phyloP scores from a whole-genome alignment of 805 yeast species.

The Lachancea dasiensis region DNA sequence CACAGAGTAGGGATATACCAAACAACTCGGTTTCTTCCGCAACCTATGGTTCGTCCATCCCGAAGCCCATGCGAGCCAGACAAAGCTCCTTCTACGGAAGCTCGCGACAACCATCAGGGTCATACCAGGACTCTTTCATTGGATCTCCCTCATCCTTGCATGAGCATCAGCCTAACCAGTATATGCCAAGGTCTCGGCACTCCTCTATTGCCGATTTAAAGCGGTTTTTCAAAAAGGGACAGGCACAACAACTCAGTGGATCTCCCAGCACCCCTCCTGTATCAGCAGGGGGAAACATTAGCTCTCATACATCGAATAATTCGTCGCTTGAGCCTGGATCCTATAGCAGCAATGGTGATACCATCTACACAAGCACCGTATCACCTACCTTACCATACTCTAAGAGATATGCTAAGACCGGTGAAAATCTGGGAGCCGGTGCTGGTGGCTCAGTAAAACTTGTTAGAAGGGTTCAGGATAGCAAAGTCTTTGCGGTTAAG shows the following conservation, averaged over 20 bases:
- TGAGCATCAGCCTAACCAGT: conserved; percentile 34
- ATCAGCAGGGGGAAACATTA: conserved; percentile 12
- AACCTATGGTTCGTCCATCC: conserved; percentile 24
- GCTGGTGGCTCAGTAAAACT: conserved; percentile 89
- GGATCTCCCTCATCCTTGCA: conserved; percentile 33
- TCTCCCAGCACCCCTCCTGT: conserved; percentile 22
- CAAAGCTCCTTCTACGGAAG: conserved; percentile 31
- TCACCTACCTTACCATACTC: conserved; percentile 51
- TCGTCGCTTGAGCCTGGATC: conserved; percentile 29
- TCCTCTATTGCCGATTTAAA: conserved; percentile 76
- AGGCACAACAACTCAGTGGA: conserved; percentile 12
- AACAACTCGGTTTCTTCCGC: conserved; percentile 11
- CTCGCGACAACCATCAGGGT: conserved; percentile 31
- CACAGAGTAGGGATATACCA: conserved; percentile 6
- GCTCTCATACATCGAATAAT: conserved; percentile 17
- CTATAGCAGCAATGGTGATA: conserved; percentile 34
- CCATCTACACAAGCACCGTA: conserved; percentile 32
- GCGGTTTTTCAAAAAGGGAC: conserved; percentile 54
- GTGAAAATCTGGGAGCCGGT: conserved; percentile 87
- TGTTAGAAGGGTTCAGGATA: conserved; percentile 60
- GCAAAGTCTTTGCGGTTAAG: conserved; percentile 80
- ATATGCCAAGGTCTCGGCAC: conserved; percentile 47
- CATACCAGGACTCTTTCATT: conserved; percentile 20
- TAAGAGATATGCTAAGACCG: conserved; percentile 73
- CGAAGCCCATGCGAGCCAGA: conserved; percentile 33